Evolutionary conservation across 2,329 filamentous ascomycete species (phyloP), one percentile per base, ranked within the genome.

Genomic region (Scortechinia acanthostroma): DNA sequence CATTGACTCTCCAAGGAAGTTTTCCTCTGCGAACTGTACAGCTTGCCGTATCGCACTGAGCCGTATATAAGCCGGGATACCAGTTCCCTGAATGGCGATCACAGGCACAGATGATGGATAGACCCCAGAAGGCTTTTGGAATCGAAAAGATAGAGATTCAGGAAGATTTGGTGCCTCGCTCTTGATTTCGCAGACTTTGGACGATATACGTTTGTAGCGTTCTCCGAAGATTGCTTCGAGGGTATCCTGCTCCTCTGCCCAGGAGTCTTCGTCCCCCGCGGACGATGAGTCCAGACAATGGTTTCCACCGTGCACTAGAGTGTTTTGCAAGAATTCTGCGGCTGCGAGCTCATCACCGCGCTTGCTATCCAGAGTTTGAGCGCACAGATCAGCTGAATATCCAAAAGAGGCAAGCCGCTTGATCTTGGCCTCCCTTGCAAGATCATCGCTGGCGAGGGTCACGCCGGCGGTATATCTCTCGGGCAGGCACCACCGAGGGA

Each of bases 51-150:
- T 76, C n/a, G 85, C 78, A 51, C 80, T 86, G 5, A 88, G 63
- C 15, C 82, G 75, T 48, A 88, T 84, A 53, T 88, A 86, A n/a
- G 83, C 79, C 21, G 84, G 84, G n/a, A 87, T 66, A 1, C 69
- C 66, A 19, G 14, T 40, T 13, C 66, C 62, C 46, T 65, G 56
- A 46, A 86, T 68, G 1, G 74, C 73, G 35, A 86, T 66, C 4
- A 83, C 65, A 80, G 23, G 78, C 64, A 5, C 68, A 62, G 13
- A 69, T 4, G 84, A 84, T 6, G 35, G 35, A 19, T 40, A 40
- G 60, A 88, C 88, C 28, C 69, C 60, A 17, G 63, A 68, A 2
- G 80, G 76, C 47, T 70, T 76, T 49, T 77, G 71, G 44, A 80
- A 77, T 48, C 76, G 72, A 1, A 61, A 45, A 16, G 56, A 50